Evolutionary conservation across 805 yeast species (phyloP), one percentile per base, ranked within the genome.

Genomic region (Metschnikowia peoriensis): DNA sequence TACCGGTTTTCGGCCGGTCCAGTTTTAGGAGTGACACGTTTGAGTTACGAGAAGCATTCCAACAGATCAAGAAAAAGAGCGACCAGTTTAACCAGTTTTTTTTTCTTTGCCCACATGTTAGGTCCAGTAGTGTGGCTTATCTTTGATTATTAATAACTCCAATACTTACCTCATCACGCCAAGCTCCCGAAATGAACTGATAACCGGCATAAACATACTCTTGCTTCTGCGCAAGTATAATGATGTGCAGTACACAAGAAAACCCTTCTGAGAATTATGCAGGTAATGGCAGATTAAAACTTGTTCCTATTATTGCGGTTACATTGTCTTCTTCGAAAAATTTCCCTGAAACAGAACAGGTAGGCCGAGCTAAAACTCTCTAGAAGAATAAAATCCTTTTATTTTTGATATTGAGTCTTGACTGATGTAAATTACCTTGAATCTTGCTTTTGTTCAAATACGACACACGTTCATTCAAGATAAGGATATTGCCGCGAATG

Each of bases 401-500:
- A 32, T 32, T 9, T 32, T 6, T 32, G 6, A 12, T 32, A 22
- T 22, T 4, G 4, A 22, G 22, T 32, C 35, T 4, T 4, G 35
- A 10, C 35, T 32, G 35, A 9, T 28, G 27, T 28, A 37, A 3
- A 32, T 15, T 15, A 16, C 16, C 37, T 32, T 34, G 38, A 37
- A 14, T 44, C 15, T 10, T 10, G 10, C 14, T 12, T 32, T 32
- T 9, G 35, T 32, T 12, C 12, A 32, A 32, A 32, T 32, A 32
- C 35, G 6, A 32, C 35, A 32, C 35, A 32, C 22, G 14, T 12
- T 12, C 35, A 32, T 32, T 32, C 14, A 32, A 32, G 52, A 49
- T 49, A 49, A 44, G 52, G 44, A 28, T 22, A 27, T 34, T 35
- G 44, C 38, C n/a, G 32, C 37, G 16, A 34, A 40, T 35, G 47